phyloP scores from a whole-genome alignment of 2,329 filamentous ascomycete species.

The Fusarium metavorans region DNA sequence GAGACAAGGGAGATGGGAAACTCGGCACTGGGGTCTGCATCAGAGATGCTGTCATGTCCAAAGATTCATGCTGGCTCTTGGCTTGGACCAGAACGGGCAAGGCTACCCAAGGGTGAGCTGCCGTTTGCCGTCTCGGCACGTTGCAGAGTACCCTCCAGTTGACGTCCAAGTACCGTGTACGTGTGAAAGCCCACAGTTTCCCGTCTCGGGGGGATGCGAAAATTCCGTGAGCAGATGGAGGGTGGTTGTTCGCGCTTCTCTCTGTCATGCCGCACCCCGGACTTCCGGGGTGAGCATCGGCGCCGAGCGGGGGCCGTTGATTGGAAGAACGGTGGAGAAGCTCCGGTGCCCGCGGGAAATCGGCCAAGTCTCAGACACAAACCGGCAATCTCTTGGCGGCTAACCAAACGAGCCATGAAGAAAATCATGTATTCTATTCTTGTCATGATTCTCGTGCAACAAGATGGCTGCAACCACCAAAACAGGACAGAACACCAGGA shows the following conservation, averaged over 20 bases:
- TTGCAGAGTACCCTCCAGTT: slow-evolving; percentile 15
- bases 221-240: slow-evolving; percentile 26
- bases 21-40: slow-evolving; percentile 16
- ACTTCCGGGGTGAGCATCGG: slow-evolving; percentile 26
- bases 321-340: slow-evolving; percentile 38
- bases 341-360: slow-evolving; percentile 24
- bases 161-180: slow-evolving; percentile 26
- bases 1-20: slow-evolving; percentile 17
- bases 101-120: slow-evolving; percentile 21
- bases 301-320: slow-evolving; percentile 22
- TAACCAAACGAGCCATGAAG: slow-evolving; percentile 1
- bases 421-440: background rate
- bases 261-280: slow-evolving; percentile 21
- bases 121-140: slow-evolving; percentile 37
- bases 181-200: background rate
- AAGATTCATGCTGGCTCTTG: slow-evolving; percentile 27
- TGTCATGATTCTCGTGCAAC: slow-evolving; percentile 5
- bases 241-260: background rate
- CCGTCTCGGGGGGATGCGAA: slow-evolving; percentile 14
- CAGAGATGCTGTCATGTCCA: slow-evolving; percentile 14
- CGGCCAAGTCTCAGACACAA: slow-evolving; percentile 26
- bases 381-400: slow-evolving; percentile 26
- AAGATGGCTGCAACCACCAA: slow-evolving; percentile 3
- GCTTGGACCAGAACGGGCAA: slow-evolving; percentile 6
- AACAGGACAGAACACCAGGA: background rate